Base-by-base conservation (phyloP, 805 yeast species). In the Wickerhamiella siamensis region DNA sequence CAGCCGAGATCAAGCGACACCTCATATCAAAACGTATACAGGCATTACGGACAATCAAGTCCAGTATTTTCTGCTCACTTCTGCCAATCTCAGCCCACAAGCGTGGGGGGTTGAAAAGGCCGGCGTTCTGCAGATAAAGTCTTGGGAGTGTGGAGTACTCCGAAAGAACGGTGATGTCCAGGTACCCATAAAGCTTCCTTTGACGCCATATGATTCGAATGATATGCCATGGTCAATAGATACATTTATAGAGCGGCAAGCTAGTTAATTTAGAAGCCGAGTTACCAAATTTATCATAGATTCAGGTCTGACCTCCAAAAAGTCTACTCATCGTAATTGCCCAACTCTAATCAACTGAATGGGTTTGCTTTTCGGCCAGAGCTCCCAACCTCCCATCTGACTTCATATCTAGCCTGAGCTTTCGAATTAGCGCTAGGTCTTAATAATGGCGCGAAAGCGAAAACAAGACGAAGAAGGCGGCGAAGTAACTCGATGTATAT, bases 11-110 rank as follows among this genome's bases (percentile, higher is more conserved):
- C 18, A 51, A 5, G 50, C 69, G 9, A 70, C 78, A 2, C 74
- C 78, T 1, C 94, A 83, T 58, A 75, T 78, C 12, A 83, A 83
- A 57, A 71, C 81, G 26, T 75, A 79, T 50, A 53, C 73, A 44
- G 67, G 73, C 47, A 69, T 77, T 10, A 69, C 68, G 3, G 75
- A 22, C 16, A 15, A 16, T 31, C 42, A 47, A 15, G 38, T 47
- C 17, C 36, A 22, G 29, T 83, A 94, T 93, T 69, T 77, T 16
- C 56, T 80, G 4, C 64, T 80, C 54, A 80, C 91, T 0, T 77
- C 86, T 38, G 80, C 83, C 26, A 83, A 83, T 53, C 52, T 82
- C 33, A 77, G 87, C 26, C 72, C 72, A 42, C 79, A 74, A 45
- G 94, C 94, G 1, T 83, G 94, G 94, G 94, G 94, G 0, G 60